phyloP scores from a whole-genome alignment of 2,329 filamentous ascomycete genomes.

The Ilyonectria destructans region DNA sequence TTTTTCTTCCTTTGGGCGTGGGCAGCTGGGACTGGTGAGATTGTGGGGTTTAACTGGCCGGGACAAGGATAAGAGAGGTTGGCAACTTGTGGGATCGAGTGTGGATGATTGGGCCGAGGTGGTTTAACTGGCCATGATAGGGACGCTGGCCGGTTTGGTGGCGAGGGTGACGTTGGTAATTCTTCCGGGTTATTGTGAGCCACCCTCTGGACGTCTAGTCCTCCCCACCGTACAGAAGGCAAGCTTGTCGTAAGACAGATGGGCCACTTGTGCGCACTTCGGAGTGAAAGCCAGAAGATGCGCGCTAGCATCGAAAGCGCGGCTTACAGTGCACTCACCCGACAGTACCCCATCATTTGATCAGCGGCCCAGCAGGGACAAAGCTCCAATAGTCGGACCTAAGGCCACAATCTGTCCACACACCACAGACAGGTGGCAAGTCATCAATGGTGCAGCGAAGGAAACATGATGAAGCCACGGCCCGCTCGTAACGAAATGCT shows the following conservation, averaged over 20 bases:
- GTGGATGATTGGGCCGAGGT: constrained; percentile 18
- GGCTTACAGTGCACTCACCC: neutral
- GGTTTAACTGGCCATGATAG: constrained; percentile 6
- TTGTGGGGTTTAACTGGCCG: constrained; percentile 20
- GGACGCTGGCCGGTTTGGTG: constrained; percentile 8
- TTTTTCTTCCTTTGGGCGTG: constrained; percentile 6
- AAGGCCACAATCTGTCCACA: constrained; percentile 34
- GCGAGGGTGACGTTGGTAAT: constrained; percentile 7
- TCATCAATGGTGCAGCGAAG: constrained; percentile 38
- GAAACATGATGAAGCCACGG: constrained; percentile 16
- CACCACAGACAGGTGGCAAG: constrained; percentile 46
- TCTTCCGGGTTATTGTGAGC: constrained; percentile 7
- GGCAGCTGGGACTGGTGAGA: neutral
- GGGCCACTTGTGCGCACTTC: constrained; percentile 5
- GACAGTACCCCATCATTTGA: constrained; percentile 3
- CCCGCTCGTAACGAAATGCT: constrained; percentile 3
- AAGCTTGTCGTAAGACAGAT: constrained; percentile 5
- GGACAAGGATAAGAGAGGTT: constrained; percentile 14
- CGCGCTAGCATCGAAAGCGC: neutral
- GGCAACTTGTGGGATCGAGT: constrained; percentile 9
- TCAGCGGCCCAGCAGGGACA: constrained; percentile 24
- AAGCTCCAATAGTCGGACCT: constrained; percentile 31
- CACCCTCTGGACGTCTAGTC: neutral
- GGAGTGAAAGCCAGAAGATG: neutral
- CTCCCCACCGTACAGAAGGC: neutral